phyloP scores from a whole-genome alignment of 345 rosid species.

The Acer campestre region DNA sequence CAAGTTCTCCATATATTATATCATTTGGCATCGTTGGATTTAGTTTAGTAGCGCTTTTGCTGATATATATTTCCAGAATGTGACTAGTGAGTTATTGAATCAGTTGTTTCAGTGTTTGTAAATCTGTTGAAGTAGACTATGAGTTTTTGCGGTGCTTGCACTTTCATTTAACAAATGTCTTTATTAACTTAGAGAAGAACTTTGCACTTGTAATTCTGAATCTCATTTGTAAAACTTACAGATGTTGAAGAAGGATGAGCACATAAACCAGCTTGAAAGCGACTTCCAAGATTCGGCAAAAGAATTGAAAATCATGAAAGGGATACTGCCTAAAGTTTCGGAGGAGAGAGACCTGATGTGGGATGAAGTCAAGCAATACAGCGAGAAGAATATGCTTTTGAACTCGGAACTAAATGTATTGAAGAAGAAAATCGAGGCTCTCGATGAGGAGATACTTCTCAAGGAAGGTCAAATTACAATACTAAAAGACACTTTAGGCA shows the following conservation, averaged over 20 bases:
- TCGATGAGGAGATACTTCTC: slow-evolving; percentile 77
- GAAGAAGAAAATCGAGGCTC: slow-evolving; percentile 66
- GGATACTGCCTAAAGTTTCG: slow-evolving; percentile 66
- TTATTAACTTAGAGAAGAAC: neutral
- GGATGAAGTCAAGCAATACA: slow-evolving; percentile 76
- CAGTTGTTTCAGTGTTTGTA: too few species aligned
- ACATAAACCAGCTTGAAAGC: slow-evolving; percentile 43
- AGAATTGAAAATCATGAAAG: slow-evolving; percentile 49
- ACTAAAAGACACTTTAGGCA: slow-evolving; percentile 68
- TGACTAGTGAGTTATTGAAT: neutral
- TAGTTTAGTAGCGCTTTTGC: neutral
- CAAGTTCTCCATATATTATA: neutral
- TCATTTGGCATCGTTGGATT: neutral
- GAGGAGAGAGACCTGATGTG: slow-evolving; percentile 85
- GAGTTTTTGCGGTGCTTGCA: neutral
- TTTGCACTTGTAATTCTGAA: slow-evolving; percentile 6
- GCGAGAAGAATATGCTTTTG: slow-evolving; percentile 84
- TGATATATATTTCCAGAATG: neutral
- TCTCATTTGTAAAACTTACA: slow-evolving; percentile 26
- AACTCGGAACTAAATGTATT: slow-evolving; percentile 63
- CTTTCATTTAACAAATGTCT: neutral
- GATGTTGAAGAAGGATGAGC: slow-evolving; percentile 85
- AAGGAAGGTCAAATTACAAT: slow-evolving; percentile 96
- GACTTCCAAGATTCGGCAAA: slow-evolving; percentile 67
- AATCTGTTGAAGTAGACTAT: neutral